Percentiles rank a stretch among this genome's conserved stretches.
Evolutionary conservation across 202 grass and related monocot species (phyloP).

Genomic region (Saccharum hybrid): DNA sequence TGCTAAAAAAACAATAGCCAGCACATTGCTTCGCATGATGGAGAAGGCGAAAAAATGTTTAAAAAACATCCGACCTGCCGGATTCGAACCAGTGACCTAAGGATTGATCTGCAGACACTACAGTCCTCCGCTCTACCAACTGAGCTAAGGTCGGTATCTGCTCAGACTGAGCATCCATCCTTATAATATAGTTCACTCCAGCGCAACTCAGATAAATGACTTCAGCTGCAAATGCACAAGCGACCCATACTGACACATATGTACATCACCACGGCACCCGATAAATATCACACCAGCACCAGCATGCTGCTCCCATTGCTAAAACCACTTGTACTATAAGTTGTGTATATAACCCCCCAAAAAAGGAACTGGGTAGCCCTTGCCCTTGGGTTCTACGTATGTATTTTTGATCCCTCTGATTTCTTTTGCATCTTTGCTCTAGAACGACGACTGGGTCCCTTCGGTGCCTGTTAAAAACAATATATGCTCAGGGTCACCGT

Average conservation of each 20-base stretch:
- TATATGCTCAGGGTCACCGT: background rate
- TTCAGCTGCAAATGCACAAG: too few relatives aligned
- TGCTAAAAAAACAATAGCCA: too few relatives aligned
- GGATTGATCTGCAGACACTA: conserved; percentile 70
- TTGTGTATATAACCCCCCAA: too few relatives aligned
- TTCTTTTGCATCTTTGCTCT: conserved; percentile 69
- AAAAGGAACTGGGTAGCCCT: too few relatives aligned
- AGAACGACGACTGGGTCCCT: conserved; percentile 34
- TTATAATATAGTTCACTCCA: background rate
- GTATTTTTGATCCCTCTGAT: conserved; percentile 41
- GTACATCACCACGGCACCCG: background rate
- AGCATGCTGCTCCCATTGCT: background rate
- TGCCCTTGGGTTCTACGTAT: background rate
- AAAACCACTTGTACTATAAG: background rate
- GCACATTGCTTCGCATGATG: too few relatives aligned
- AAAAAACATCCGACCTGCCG: conserved; percentile 66
- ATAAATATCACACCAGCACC: background rate
- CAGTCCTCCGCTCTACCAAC: conserved; percentile 99
- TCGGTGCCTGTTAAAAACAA: conserved; percentile 35
- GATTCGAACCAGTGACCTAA: conserved; percentile 99
- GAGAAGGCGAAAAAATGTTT: background rate
- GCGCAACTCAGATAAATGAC: too few relatives aligned
- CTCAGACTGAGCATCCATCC: rapidly evolving
- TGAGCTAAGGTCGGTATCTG: conserved; percentile 81
- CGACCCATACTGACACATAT: background rate